Conservation (phyloP, 345 rosid genomes). For the Sonneratia caseolaris region DNA sequence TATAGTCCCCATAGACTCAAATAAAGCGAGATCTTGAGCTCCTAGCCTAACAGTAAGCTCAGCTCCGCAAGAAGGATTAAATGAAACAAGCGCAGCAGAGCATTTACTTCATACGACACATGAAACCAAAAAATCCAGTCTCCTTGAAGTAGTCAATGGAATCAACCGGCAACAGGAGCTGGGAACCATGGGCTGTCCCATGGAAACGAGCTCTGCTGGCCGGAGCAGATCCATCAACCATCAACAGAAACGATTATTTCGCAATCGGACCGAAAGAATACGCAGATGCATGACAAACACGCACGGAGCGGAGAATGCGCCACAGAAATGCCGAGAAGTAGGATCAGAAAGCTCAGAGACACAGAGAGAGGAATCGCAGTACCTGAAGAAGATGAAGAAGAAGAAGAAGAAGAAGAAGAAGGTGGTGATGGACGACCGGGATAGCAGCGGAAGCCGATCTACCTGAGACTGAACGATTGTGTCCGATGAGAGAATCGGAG, state of each 20-base stretch:
- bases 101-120: neutral
- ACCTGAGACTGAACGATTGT: neutral
- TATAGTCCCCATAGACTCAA: neutral
- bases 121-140: neutral
- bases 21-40: neutral
- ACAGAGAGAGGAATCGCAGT: neutral
- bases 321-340: neutral
- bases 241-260: neutral
- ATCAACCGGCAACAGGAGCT: neutral
- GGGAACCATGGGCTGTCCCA: neutral
- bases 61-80: neutral
- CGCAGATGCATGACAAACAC: neutral
- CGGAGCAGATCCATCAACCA: neutral
- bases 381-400: neutral
- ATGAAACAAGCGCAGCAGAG: neutral
- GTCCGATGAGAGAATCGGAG: neutral
- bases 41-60: neutral
- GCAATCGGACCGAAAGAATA: neutral
- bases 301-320: neutral
- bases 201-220: neutral
- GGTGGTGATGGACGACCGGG: neutral
- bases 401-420: too few species aligned
- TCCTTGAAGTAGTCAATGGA: neutral
- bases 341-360: neutral
- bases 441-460: neutral